phyloP scores from a whole-genome alignment of 228 moss, liverwort and hornwort species.

The Sphagnum fallax region DNA sequence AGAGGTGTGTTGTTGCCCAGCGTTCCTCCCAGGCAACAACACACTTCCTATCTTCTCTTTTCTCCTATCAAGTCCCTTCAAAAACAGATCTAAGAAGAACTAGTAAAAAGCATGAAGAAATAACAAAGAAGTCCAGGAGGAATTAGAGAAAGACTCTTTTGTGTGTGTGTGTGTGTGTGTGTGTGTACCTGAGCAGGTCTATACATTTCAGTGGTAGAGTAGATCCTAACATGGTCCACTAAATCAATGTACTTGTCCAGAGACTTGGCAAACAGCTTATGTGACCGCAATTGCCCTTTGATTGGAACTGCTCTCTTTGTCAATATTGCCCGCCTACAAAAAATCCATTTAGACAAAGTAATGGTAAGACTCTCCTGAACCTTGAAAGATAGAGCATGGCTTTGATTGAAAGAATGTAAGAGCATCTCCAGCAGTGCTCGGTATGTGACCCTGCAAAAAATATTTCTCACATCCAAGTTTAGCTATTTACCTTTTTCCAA shows the following conservation, averaged over 20 bases:
- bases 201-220: conserved; percentile 63
- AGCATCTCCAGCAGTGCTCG: no score
- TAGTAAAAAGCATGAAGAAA: not conserved
- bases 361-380: not conserved
- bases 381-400: no score
- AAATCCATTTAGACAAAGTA: not conserved
- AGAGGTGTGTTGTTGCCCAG: not conserved
- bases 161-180: not conserved
- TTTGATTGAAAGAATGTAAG: no score
- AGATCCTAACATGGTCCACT: conserved; percentile 66
- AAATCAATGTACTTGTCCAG: conserved; percentile 61
- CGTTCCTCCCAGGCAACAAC: not conserved
- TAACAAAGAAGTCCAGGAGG: not conserved
- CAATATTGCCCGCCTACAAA: conserved; percentile 59
- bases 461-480: no score
- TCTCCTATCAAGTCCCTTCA: not conserved
- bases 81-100: not conserved
- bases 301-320: conserved; percentile 81
- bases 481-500: no score
- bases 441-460: no score
- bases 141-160: not conserved
- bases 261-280: conserved; percentile 66
- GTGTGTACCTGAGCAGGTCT: conserved; percentile 50
- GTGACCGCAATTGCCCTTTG: conserved; percentile 71
- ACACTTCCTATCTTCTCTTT: not conserved